Evolutionary conservation across 768 basidiomycete genomes (phyloP).

Genomic region (Kwoniella sp.): DNA sequence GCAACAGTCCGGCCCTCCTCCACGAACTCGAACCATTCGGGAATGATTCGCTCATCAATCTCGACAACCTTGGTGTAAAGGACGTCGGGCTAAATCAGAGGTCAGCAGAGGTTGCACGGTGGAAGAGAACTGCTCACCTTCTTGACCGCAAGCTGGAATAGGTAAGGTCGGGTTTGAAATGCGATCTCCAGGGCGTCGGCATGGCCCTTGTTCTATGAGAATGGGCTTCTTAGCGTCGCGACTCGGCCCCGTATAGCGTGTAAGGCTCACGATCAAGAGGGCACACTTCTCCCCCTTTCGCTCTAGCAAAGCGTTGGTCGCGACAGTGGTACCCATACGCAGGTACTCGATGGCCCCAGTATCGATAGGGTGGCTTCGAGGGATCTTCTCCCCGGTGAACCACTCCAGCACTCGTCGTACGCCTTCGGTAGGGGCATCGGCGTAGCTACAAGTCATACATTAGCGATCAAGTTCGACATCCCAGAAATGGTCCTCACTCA

Average conservation of each 20-base stretch:
- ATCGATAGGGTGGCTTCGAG: constrained; percentile 66
- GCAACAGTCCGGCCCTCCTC: constrained; percentile 20
- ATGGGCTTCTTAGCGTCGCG: constrained; percentile 85
- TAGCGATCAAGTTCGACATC: background rate
- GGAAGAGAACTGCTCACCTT: constrained; percentile 59
- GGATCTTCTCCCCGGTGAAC: constrained; percentile 69
- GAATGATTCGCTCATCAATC: constrained; percentile 36
- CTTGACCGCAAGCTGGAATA: constrained; percentile 71
- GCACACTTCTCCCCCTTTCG: constrained; percentile 44
- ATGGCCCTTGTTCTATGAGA: constrained; percentile 40
- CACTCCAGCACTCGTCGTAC: constrained; percentile 80
- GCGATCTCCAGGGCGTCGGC: constrained; percentile 33
- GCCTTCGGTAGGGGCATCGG: constrained; percentile 89
- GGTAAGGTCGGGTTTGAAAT: constrained; percentile 64
- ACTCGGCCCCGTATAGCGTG: constrained; percentile 74
- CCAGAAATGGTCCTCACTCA: constrained; percentile 4
- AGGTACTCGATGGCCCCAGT: constrained; percentile 36
- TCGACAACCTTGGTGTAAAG: constrained; percentile 17
- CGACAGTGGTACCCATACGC: constrained; percentile 47
- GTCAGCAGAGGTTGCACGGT: constrained; percentile 62
- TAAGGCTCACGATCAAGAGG: constrained; percentile 31
- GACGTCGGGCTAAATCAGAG: constrained; percentile 21
- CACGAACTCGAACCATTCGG: constrained; percentile 31
- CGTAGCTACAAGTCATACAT: constrained; percentile 60
- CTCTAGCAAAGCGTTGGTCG: constrained; percentile 44